Evolutionary conservation across 441 rosid genomes (phyloP).

Genomic region (Euphorbia schlechtendalii): DNA sequence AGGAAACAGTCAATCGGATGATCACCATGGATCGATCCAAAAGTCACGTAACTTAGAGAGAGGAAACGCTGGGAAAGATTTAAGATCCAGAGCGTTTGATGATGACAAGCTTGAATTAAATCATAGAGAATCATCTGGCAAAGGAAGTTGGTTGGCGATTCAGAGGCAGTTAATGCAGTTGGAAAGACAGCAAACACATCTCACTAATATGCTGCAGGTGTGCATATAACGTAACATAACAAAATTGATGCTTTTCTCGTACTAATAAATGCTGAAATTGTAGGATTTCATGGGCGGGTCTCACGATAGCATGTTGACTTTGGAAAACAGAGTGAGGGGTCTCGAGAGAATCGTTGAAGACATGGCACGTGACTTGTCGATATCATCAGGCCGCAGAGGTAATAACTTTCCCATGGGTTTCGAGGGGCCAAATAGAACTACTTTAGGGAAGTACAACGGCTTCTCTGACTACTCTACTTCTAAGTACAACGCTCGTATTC

Average conservation of each 20-base stretch:
- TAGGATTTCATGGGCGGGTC: slow-evolving; percentile 99
- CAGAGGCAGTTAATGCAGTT: slow-evolving; percentile 90
- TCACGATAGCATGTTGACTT: slow-evolving; percentile 83
- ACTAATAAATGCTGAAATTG: slow-evolving; percentile 20
- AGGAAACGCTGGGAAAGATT: slow-evolving; percentile 45
- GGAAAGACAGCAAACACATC: slow-evolving; percentile 92
- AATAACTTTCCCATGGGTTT: slow-evolving; percentile 48
- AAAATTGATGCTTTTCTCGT: not conserved
- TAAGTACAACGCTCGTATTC: slow-evolving; percentile 57
- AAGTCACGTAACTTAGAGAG: slow-evolving; percentile 44
- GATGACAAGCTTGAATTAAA: slow-evolving; percentile 45
- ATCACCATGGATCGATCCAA: slow-evolving; percentile 36
- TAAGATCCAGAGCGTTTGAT: slow-evolving; percentile 48
- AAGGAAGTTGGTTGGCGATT: slow-evolving; percentile 90
- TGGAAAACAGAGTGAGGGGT: slow-evolving; percentile 92
- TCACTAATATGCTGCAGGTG: slow-evolving; percentile 96
- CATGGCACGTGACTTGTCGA: slow-evolving; percentile 83
- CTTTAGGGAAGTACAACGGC: slow-evolving; percentile 57
- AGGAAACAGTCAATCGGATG: slow-evolving; percentile 46
- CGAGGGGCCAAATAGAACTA: slow-evolving; percentile 53
- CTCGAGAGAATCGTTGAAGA: slow-evolving; percentile 96
- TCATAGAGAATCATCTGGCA: slow-evolving; percentile 52
- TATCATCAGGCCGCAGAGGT: slow-evolving; percentile 77
- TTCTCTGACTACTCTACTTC: slow-evolving; percentile 59
- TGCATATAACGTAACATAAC: slow-evolving; percentile 14